A percentile compares a stretch with the other conserved stretches of the same genome.
These are phyloP conservation scores for Scleroderma citrinum DNA, from an alignment of 768 basidiomycete species.

Conservation along the genomic window DNA sequence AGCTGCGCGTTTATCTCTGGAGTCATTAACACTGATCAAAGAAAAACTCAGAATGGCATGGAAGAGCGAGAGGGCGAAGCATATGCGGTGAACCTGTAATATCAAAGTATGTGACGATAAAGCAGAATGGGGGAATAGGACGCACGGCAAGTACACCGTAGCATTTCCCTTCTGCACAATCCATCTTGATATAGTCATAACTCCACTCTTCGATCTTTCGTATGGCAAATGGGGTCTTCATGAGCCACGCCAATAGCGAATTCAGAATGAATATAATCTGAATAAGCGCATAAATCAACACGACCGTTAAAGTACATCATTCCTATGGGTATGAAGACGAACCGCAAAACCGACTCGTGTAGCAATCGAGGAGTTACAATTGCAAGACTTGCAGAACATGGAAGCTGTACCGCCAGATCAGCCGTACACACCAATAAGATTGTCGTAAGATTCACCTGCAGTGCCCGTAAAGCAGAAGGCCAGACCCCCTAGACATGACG, in stretches of 20 bases:
- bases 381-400: conserved; percentile 97
- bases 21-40: conserved; percentile 85
- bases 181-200: conserved; percentile 98
- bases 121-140: conserved; percentile 7
- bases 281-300: not conserved
- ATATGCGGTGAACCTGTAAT: conserved; percentile 83
- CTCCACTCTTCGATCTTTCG: conserved; percentile 87
- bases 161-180: conserved; percentile 87
- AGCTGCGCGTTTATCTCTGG: conserved; percentile 86
- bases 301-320: not conserved
- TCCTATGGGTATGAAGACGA: conserved; percentile 20
- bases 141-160: conserved; percentile 93
- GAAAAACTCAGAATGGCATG: conserved; percentile 75
- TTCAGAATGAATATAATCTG: conserved; percentile 94
- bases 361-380: conserved; percentile 98
- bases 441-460: conserved; percentile 44
- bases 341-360: conserved; percentile 95
- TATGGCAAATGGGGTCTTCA: conserved; percentile 87
- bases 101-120: conserved; percentile 2
- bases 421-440: conserved; percentile 13
- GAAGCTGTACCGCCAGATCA: conserved; percentile 50
- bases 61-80: conserved; percentile 88
- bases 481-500: conserved; percentile 78
- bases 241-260: conserved; percentile 94
- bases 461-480: conserved; percentile 87